Percentiles rank a stretch among this genome's conserved stretches.
phyloP scores from a whole-genome alignment of 805 yeast species.

The Candida odintsovae region DNA sequence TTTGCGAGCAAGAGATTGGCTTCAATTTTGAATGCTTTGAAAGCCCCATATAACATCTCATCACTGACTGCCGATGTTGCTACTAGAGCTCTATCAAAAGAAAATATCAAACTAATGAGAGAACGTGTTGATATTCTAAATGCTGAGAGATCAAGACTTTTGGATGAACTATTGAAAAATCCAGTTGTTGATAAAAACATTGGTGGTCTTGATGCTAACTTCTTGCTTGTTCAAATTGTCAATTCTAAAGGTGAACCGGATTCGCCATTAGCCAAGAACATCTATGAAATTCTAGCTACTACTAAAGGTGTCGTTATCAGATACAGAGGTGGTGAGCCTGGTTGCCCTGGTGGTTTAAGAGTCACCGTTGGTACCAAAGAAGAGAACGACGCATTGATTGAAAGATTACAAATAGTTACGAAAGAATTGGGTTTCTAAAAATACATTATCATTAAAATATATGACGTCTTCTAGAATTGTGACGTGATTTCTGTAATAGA shows the following conservation, averaged over 20 bases:
- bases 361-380: conserved; percentile 79
- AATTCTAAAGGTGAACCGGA: conserved; percentile 59
- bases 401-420: conserved; percentile 37
- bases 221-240: conserved; percentile 67
- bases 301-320: conserved; percentile 78
- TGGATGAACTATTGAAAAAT: conserved; percentile 47
- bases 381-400: conserved; percentile 59
- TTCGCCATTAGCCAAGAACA: conserved; percentile 55
- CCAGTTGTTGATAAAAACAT: conserved; percentile 65
- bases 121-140: conserved; percentile 42
- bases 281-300: conserved; percentile 69
- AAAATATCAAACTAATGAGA: conserved; percentile 57
- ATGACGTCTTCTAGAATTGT: conserved; percentile 2
- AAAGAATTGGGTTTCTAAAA: conserved; percentile 9
- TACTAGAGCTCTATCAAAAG: conserved; percentile 56
- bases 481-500: conserved; percentile 10
- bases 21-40: conserved; percentile 73
- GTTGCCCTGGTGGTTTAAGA: conserved; percentile 84
- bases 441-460: neutral
- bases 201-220: conserved; percentile 87
- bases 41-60: conserved; percentile 94
- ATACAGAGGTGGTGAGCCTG: conserved; percentile 84
- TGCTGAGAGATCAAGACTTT: conserved; percentile 49
- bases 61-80: conserved; percentile 75
- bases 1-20: conserved; percentile 59